Base-by-base conservation (phyloP, 208 protist genomes). In the Crithidia fasciculata region DNA sequence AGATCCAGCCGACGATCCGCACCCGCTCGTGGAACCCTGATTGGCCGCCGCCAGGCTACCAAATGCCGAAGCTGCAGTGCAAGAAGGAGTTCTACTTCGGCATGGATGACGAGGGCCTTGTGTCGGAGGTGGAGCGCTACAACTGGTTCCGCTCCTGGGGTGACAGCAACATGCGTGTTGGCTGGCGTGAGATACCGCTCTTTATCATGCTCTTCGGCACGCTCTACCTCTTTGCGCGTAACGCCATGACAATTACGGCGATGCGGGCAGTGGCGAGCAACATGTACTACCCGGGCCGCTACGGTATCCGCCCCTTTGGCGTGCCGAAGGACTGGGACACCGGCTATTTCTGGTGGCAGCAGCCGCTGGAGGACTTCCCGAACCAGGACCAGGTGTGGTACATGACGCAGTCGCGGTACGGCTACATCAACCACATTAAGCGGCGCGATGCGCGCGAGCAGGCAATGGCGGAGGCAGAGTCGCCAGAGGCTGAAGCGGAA, bases 81-180 rank as follows among this genome's bases (percentile, higher is more conserved):
- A 91, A 94, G 78, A 92, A 93, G 72, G 89, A 94, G 78, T 96
- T 94, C 75, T 66, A 77, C 57, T 94, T 93, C 81, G 91, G 91
- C 65, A 83, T 87, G 52, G 91, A 96, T 50, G 91, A 96, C 44
- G 84, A 88, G 50, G 91, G 84, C 0, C 68, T 96, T 8, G 85
- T 94, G 18, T 89, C 89, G 0, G 89, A 96, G 70, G 86, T 96
- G 54, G 89, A 96, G 80, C 87, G 89, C 15, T 96, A 92, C 81
- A 92, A 90, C 72, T 96, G 91, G 91, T 94, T 91, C 79, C 77
- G 88, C 50, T 87, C 87, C 5, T 96, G 91, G 91, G 77, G 78
- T 65, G 89, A 94, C 63, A 92, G 69, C 82, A 96, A 96, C 80
- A 82, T 94, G 82, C 91, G 91, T 76, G 86, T 81, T 41, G 91